Base-by-base conservation (phyloP, 805 yeast species). In the Zygosaccharomyces siamensis region DNA sequence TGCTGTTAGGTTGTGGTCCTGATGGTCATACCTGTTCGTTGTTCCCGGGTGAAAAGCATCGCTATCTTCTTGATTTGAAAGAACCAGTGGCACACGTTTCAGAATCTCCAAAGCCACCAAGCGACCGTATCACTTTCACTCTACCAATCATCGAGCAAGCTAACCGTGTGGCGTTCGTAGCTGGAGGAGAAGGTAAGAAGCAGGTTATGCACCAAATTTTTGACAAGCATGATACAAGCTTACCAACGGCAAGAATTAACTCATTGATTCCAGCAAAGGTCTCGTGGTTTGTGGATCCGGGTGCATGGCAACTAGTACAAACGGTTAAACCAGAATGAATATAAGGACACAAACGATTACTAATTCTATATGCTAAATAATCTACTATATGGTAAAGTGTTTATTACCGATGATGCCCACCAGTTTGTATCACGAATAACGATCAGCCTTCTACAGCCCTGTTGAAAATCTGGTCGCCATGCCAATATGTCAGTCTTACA, bases 1-100 rank as follows among this genome's bases (percentile, higher is more conserved):
- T 89, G 20, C 71, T 89, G 48, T 74, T 89, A 54, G 97, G 97
- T 20, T 86, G 93, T 66, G 97, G 97, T 6, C 97, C 97, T 31
- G 97, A 89, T 62, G 97, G 97, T 33, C 97, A 89, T 67, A 89
- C 96, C 4, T 87, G 96, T 71, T 89, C 97, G 0, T 73, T 89
- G 54, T 89, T 89, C 78, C 97, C 97, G 10, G 89, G 84, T 33
- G 60, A 53, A 14, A 43, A 39, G 4, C 96, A 89, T 66, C 59
- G 67, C 51, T 74, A 88, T 59, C 73, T 89, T 48, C 42, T 66
- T 10, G 55, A 63, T 2, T 92, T 84, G 62, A 65, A 70, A 24
- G 70, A 73, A 51, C 66, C 68, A 37, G 83, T 89, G 49, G 80
- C 90, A 7, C 69, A 79, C 60, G 79, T 90, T 53, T 74, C 76